Conservation (phyloP, 2,329 filamentous ascomycete genomes). For the Moelleriella libera region DNA sequence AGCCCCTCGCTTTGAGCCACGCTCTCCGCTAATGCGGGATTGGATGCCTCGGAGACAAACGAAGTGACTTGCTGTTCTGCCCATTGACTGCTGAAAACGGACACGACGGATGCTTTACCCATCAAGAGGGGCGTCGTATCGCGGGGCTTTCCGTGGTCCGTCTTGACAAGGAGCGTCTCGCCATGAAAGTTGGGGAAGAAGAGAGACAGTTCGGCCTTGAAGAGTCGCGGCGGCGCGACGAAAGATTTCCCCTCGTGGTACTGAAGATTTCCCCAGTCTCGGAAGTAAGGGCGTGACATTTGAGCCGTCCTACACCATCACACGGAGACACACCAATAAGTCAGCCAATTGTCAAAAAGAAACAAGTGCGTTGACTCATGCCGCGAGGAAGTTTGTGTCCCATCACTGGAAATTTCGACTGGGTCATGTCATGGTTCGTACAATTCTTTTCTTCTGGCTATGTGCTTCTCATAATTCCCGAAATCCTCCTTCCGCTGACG, state of each 20-base stretch:
- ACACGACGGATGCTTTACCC: conserved; percentile 65
- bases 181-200: conserved; percentile 92
- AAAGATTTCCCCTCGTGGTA: conserved; percentile 87
- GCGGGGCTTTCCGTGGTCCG: conserved; percentile 24
- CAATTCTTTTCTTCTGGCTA: conserved; percentile 63
- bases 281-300: conserved; percentile 81
- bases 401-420: not conserved
- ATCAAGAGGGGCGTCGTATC: conserved; percentile 66
- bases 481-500: conserved; percentile 65
- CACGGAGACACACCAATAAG: no score
- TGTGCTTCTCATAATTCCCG: conserved; percentile 71
- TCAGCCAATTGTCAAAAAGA: not conserved
- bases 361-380: not conserved
- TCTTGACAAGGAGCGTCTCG: conserved; percentile 49
- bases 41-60: conserved; percentile 52
- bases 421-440: conserved; percentile 19
- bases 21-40: conserved; percentile 53
- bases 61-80: conserved; percentile 65
- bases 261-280: conserved; percentile 79
- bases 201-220: conserved; percentile 67
- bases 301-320: conserved; percentile 46
- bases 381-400: not conserved
- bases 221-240: conserved; percentile 68
- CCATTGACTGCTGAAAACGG: conserved; percentile 73
- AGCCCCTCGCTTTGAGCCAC: conserved; percentile 36